Base-by-base conservation (phyloP, 2,329 filamentous ascomycete genomes). In the Pseudonectria buxi region DNA sequence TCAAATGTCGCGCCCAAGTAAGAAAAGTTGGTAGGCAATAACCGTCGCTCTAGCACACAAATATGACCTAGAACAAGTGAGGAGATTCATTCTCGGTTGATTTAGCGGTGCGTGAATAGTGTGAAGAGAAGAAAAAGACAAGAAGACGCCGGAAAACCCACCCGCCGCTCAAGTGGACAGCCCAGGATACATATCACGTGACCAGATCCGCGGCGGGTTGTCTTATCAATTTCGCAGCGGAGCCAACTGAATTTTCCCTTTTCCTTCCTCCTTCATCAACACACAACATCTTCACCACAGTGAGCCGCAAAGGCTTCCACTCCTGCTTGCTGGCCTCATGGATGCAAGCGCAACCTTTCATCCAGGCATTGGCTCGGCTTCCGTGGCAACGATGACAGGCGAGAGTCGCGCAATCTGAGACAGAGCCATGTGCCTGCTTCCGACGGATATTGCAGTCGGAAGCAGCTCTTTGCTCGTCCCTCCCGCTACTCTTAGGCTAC, bases 1-100 rank as follows among this genome's bases (percentile, higher is more conserved):
- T 39, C 33, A 30, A 24, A 30, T 28, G 38, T 45, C 46, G 45
- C 39, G 39, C 39, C 44, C 40, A 27, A 35, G 33, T 41, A 36
- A 28, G 39, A 45, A 35, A 37, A 33, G 44, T 41, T 46, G 43
- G 50, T 51, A 39, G 47, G 43, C 40, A 44, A 39, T 50, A 40
- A 54, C 57, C 53, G 44, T 72, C 65, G 41, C 40, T 77, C 71
- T 76, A 54, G 72, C 73, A 75, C 68, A 61, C 59, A 72, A 72
- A 74, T 76, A 72, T 77, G 73, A 77, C 72, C 72, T 66, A 65
- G 53, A 64, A 59, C 55, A 63, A 72, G 68, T 74, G 58, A 62
- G 38, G 56, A 38, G 59, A 64, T 50, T 72, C 58, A 54, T 61
- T 54, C 63, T 62, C 69, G 71, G 71, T 77, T 77, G 73, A 77